phyloP scores from a whole-genome alignment of 768 basidiomycete genomes.

The Kwoniella mangroviensis region DNA sequence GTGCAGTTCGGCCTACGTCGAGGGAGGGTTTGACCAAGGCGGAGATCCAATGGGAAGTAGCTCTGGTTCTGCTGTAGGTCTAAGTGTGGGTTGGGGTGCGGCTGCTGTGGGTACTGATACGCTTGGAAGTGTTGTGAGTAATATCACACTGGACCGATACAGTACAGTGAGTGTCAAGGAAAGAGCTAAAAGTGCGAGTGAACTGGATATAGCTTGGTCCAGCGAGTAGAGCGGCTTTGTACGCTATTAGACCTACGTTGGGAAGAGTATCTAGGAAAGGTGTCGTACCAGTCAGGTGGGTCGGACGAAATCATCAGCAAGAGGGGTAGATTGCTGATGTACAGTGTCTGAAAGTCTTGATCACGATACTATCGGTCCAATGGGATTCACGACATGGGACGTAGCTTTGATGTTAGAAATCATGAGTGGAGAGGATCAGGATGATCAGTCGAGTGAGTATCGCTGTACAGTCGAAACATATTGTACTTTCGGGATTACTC shows the following conservation, averaged over 20 bases:
- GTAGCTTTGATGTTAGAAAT: constrained; percentile 32
- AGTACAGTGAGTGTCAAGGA: too few species aligned
- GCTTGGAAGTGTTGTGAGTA: constrained; percentile 34
- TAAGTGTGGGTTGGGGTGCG: constrained; percentile 42
- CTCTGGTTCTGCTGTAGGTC: constrained; percentile 45
- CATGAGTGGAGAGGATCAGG: constrained; percentile 33
- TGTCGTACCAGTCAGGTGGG: constrained; percentile 35
- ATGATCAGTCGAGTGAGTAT: constrained; percentile 20
- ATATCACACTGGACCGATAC: not conserved
- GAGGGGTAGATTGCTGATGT: too few species aligned
- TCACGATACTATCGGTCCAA: constrained; percentile 35
- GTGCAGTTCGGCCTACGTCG: constrained; percentile 43
- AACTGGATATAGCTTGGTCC: constrained; percentile 17
- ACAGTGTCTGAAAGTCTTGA: constrained; percentile 1
- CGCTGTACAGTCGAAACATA: not conserved
- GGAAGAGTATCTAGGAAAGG: constrained; percentile 36
- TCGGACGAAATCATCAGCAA: not conserved
- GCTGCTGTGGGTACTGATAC: constrained; percentile 45
- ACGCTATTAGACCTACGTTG: constrained; percentile 34
- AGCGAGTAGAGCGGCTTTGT: constrained; percentile 43
- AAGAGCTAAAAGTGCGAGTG: too few species aligned
- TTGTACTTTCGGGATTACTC: too few species aligned
- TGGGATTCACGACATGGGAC: constrained; percentile 31
- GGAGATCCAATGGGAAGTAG: constrained; percentile 46
- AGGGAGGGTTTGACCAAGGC: constrained; percentile 40